Percentiles rank a stretch among this genome's conserved stretches.
Evolutionary conservation across 192 early-diverging fungal genomes (phyloP).

Genomic region (Coemansia sp.): DNA sequence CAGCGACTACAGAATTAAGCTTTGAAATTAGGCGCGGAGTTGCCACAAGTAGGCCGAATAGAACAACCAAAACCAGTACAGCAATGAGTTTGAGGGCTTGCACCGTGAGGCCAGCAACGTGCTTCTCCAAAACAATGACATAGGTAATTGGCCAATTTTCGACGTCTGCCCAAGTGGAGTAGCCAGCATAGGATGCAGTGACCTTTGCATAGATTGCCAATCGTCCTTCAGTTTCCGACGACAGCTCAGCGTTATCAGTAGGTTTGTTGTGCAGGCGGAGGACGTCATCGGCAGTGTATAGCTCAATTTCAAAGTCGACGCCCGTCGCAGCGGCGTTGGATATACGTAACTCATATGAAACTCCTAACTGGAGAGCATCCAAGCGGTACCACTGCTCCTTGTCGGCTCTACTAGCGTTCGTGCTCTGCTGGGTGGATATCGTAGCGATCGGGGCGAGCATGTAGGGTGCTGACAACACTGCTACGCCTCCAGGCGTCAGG

Average conservation of each 20-base stretch:
- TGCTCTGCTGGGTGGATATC: slow-evolving; percentile 27
- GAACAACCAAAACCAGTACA: slow-evolving; percentile 25
- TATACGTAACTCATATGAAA: slow-evolving; percentile 46
- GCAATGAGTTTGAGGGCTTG: slow-evolving; percentile 43
- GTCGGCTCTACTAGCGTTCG: background rate
- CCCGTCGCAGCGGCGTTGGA: slow-evolving; percentile 48
- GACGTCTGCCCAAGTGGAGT: slow-evolving; percentile 20
- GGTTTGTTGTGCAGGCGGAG: background rate
- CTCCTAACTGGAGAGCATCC: slow-evolving; percentile 2
- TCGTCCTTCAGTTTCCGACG: background rate
- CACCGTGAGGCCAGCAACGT: slow-evolving; percentile 36
- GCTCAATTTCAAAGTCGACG: slow-evolving; percentile 24
- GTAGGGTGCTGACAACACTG: slow-evolving; percentile 18
- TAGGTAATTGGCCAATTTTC: slow-evolving; percentile 27
- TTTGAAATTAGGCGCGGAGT: slow-evolving; percentile 23
- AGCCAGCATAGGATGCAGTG: slow-evolving; percentile 28
- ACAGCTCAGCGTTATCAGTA: background rate
- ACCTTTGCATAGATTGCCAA: slow-evolving; percentile 22
- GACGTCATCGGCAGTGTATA: slow-evolving; percentile 20
- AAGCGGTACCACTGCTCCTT: slow-evolving; percentile 42
- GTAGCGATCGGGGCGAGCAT: slow-evolving; percentile 11
- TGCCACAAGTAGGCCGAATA: slow-evolving; percentile 11
- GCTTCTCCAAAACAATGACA: slow-evolving; percentile 38
- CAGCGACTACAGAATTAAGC: slow-evolving; percentile 24
- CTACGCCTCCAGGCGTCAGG: background rate